A percentile compares a stretch with the other conserved stretches of the same genome.
Conservation (phyloP, 106 monocot genomes). For the Triglochin maritima region DNA sequence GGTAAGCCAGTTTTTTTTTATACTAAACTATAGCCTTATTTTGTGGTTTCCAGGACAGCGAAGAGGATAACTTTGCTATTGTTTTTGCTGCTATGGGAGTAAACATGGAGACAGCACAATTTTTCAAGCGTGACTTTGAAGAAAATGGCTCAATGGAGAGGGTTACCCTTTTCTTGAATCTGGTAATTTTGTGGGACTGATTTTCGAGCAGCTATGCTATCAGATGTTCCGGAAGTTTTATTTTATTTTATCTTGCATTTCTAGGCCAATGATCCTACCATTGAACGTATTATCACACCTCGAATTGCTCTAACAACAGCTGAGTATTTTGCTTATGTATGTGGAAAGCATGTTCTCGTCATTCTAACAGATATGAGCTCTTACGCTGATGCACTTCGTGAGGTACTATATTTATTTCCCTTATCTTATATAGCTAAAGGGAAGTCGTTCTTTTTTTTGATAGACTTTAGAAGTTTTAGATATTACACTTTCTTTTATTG, state of each 20-base stretch:
- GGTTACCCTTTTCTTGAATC: slow-evolving; percentile 92
- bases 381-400: slow-evolving; percentile 99
- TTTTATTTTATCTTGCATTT: slow-evolving; percentile 1
- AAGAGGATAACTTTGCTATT: slow-evolving; percentile 97
- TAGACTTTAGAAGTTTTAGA: too few species aligned
- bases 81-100: slow-evolving; percentile 99
- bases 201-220: neutral
- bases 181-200: slow-evolving; percentile 33
- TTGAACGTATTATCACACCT: slow-evolving; percentile 95
- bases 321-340: slow-evolving; percentile 96
- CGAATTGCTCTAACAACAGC: slow-evolving; percentile 96
- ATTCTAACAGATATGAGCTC: slow-evolving; percentile 99
- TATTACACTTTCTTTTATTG: too few species aligned
- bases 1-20: too few species aligned
- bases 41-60: slow-evolving; percentile 36
- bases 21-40: too few species aligned
- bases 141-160: slow-evolving; percentile 99
- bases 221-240: too few species aligned
- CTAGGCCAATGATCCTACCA: slow-evolving; percentile 99
- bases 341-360: slow-evolving; percentile 97
- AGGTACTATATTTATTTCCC: slow-evolving; percentile 32
- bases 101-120: slow-evolving; percentile 99
- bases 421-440: neutral
- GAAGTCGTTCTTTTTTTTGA: too few species aligned
- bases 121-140: slow-evolving; percentile 99